Percentiles rank a stretch among this genome's conserved stretches.
These are phyloP conservation scores for Pleurotus citrinopileatus DNA, from an alignment of 768 basidiomycete genomes.

Conservation along the genomic window DNA sequence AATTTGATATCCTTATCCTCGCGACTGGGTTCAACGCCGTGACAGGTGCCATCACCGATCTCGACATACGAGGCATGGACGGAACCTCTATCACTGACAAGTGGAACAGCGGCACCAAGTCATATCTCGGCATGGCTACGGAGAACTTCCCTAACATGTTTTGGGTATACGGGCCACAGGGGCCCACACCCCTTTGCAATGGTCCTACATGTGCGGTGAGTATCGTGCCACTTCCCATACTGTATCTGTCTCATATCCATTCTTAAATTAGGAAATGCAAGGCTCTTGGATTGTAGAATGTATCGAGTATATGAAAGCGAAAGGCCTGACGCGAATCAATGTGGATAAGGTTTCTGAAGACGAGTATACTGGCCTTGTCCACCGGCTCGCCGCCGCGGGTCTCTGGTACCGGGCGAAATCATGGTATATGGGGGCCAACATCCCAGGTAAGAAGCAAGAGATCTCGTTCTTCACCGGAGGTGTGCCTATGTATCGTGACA, in stretches of 20 bases:
- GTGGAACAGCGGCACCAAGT: slow-evolving; percentile 13
- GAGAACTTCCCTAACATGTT: slow-evolving; percentile 17
- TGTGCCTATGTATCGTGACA: slow-evolving; percentile 6
- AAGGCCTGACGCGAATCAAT: slow-evolving; percentile 11
- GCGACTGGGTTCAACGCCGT: slow-evolving; percentile 18
- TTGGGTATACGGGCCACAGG: slow-evolving; percentile 16
- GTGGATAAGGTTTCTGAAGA: slow-evolving; percentile 10
- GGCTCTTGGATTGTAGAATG: slow-evolving; percentile 15
- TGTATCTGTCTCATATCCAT: background rate
- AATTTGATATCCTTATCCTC: slow-evolving; percentile 16
- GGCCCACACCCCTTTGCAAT: slow-evolving; percentile 13
- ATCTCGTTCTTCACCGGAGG: slow-evolving; percentile 8
- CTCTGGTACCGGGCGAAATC: slow-evolving; percentile 11
- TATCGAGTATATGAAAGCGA: slow-evolving; percentile 10
- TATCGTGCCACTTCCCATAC: background rate
- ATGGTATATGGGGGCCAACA: slow-evolving; percentile 37
- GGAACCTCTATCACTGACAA: slow-evolving; percentile 14
- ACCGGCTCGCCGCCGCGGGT: background rate
- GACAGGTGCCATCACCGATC: slow-evolving; percentile 12
- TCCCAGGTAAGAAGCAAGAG: slow-evolving; percentile 27
- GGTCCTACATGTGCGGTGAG: slow-evolving; percentile 16
- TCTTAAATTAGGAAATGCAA: slow-evolving; percentile 18
- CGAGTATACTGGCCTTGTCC: slow-evolving; percentile 7
- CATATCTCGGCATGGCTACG: slow-evolving; percentile 15
- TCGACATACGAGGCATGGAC: slow-evolving; percentile 16